phyloP scores from a whole-genome alignment of 129 eudicot species.

The Kitagawia praeruptora region DNA sequence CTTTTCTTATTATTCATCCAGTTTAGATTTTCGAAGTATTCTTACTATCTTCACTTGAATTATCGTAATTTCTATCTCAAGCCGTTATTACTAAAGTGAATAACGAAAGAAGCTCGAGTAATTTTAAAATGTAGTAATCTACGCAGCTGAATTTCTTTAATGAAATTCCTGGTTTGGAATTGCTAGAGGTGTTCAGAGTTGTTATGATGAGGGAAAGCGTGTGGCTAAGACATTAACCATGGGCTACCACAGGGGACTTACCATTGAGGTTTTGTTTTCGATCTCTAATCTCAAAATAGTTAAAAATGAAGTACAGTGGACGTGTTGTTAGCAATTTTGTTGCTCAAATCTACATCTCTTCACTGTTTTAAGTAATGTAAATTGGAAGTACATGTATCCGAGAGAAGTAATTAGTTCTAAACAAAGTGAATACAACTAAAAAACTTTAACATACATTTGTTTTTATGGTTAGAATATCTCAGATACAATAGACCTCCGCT shows the following conservation, averaged over 20 bases:
- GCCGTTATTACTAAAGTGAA: too few species aligned
- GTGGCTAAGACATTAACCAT: conserved; percentile 70
- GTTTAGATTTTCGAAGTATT: too few species aligned
- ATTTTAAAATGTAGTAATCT: conserved; percentile 1
- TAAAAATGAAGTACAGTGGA: background rate
- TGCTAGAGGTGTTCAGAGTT: conserved; percentile 55
- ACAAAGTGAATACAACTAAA: too few species aligned
- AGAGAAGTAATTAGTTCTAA: background rate
- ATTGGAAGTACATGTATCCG: background rate
- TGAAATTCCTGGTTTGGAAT: background rate
- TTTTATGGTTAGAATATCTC: too few species aligned
- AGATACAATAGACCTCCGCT: too few species aligned
- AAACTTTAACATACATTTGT: too few species aligned
- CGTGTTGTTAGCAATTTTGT: conserved; percentile 47
- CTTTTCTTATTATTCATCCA: too few species aligned
- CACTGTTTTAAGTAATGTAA: background rate
- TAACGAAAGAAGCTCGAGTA: too few species aligned
- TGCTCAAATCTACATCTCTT: conserved; percentile 42
- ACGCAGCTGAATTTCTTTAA: background rate
- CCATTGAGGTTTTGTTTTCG: background rate
- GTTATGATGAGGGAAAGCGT: conserved; percentile 84
- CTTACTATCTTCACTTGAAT: too few species aligned
- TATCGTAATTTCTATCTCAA: too few species aligned
- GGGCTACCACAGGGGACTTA: conserved; percentile 48
- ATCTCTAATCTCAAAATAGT: background rate